Evolutionary conservation across 768 basidiomycete genomes (phyloP).

Genomic region (Serendipita indica): DNA sequence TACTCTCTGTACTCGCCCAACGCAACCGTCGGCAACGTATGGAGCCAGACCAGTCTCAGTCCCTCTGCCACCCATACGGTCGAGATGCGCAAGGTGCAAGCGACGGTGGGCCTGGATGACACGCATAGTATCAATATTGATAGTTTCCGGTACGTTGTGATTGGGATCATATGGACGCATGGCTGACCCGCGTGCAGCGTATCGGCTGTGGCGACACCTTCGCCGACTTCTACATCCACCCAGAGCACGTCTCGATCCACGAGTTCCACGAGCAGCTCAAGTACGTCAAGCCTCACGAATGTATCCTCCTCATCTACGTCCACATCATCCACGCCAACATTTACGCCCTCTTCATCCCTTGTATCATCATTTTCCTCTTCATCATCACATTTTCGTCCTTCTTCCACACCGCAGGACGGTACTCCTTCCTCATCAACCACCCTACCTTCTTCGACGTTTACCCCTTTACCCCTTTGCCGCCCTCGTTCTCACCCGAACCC

Average conservation of each 20-base stretch:
- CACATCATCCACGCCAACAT: not conserved
- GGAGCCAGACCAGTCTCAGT: not conserved
- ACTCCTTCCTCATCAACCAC: not conserved
- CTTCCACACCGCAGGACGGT: not conserved
- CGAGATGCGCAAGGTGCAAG: not conserved
- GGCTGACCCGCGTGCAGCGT: not conserved
- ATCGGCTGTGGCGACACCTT: too few species aligned
- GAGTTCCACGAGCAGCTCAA: not conserved
- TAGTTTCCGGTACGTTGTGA: not conserved
- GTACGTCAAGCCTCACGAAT: conserved; percentile 2
- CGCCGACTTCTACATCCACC: not conserved
- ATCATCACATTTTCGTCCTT: not conserved
- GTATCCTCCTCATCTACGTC: not conserved
- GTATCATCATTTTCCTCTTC: not conserved
- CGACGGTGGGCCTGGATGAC: not conserved
- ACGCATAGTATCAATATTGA: not conserved
- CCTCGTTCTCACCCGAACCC: not conserved
- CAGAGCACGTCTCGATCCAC: not conserved
- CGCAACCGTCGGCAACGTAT: conserved; percentile 1
- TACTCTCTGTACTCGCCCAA: not conserved
- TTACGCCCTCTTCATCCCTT: not conserved
- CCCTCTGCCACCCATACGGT: not conserved
- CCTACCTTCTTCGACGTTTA: not conserved
- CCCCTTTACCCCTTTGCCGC: not conserved
- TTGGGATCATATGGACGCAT: not conserved